A percentile compares a stretch with the other conserved stretches of the same genome.
Evolutionary conservation across 2,329 filamentous ascomycete species (phyloP).

Genomic region (Phaeosphaeria sp.): DNA sequence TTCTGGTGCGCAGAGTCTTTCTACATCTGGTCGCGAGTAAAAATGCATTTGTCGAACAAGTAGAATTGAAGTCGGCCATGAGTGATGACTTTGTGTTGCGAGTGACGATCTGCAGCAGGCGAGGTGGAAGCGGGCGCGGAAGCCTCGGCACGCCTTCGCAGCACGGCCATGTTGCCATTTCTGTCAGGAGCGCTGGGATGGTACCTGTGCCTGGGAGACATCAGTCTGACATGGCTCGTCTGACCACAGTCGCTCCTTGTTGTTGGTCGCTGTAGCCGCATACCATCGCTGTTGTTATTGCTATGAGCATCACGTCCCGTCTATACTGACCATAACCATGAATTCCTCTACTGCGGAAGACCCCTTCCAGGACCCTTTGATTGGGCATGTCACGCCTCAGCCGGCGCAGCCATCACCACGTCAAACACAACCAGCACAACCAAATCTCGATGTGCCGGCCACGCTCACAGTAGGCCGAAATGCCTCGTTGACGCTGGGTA

Average conservation of each 20-base stretch:
- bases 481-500: constrained; percentile 66
- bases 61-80: no score
- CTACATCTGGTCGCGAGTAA: not conserved
- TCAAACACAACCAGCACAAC: not conserved
- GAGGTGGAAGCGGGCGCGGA: not conserved
- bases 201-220: not conserved
- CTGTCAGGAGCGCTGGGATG: not conserved
- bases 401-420: constrained; percentile 2
- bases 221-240: not conserved
- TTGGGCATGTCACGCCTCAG: constrained; percentile 13
- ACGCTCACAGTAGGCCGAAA: constrained; percentile 63
- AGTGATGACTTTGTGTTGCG: no score
- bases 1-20: not conserved
- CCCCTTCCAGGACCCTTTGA: constrained; percentile 41
- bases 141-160: not conserved
- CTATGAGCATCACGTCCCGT: constrained; percentile 13
- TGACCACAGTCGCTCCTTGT: constrained; percentile 1
- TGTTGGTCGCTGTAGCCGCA: not conserved
- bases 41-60: no score
- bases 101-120: not conserved
- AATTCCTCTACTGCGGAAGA: constrained; percentile 22
- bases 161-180: not conserved
- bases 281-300: not conserved
- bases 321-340: constrained; percentile 32
- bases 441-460: constrained; percentile 32